These are phyloP conservation scores for Carnegiea gigantea DNA, from an alignment of 179 eudicot species.

Conservation along the genomic window DNA sequence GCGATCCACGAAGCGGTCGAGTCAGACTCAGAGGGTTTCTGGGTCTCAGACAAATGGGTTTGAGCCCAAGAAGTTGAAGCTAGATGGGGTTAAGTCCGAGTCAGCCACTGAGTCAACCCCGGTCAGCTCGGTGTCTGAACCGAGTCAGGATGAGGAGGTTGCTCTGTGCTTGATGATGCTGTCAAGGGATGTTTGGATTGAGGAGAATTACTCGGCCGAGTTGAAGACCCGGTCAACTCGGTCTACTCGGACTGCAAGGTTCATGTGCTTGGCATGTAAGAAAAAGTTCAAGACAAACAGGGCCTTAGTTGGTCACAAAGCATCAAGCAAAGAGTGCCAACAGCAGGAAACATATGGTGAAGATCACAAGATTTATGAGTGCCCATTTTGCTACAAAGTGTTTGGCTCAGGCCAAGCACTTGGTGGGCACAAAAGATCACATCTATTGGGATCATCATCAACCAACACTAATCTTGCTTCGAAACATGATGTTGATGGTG, in stretches of 20 bases:
- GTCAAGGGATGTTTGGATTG: constrained; percentile 41
- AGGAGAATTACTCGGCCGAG: constrained; percentile 17
- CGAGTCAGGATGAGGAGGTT: constrained; percentile 38
- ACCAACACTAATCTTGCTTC: not conserved
- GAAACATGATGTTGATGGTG: not conserved
- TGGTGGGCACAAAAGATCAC: constrained; percentile 59
- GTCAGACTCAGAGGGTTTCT: not conserved
- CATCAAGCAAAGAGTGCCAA: constrained; percentile 34
- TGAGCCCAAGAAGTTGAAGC: not conserved
- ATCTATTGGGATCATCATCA: constrained; percentile 29
- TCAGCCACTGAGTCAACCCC: constrained; percentile 27
- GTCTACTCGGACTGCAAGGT: constrained; percentile 10
- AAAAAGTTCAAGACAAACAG: constrained; percentile 39
- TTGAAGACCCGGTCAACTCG: constrained; percentile 14
- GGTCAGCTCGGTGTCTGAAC: constrained; percentile 33
- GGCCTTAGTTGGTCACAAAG: constrained; percentile 42
- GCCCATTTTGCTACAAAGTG: constrained; percentile 42
- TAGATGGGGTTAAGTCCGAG: constrained; percentile 9
- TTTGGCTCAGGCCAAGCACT: constrained; percentile 55
- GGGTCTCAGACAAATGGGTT: not conserved
- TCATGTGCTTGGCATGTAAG: constrained; percentile 35
- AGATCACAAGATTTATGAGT: constrained; percentile 33
- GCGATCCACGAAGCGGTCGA: constrained; percentile 32
- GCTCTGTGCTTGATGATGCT: constrained; percentile 48
- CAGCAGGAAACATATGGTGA: not conserved